Conservation (phyloP, 768 basidiomycete genomes). For the Mrakia blollopis region DNA sequence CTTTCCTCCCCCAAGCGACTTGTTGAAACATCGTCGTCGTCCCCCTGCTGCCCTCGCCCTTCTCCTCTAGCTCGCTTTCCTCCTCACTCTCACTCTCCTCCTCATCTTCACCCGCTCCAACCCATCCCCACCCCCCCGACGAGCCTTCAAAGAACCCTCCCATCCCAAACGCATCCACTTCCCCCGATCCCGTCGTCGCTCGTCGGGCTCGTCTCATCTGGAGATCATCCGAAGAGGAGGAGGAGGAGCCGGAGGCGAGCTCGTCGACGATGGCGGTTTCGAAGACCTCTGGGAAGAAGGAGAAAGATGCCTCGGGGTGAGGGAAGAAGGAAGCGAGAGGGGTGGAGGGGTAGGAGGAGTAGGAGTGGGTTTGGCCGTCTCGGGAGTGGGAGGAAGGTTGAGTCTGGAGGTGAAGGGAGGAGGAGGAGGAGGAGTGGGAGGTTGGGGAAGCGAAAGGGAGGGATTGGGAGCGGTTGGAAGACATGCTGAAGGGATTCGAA, state of each 20-base stretch:
- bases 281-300: not conserved
- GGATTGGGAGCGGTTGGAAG: not conserved
- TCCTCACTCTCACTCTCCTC: not conserved
- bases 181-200: not conserved
- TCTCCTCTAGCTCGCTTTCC: not conserved
- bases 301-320: not conserved
- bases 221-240: not conserved
- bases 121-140: not conserved
- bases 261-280: not conserved
- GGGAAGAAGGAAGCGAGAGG: conserved; percentile 9
- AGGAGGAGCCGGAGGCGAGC: not conserved
- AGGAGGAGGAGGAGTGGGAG: not conserved
- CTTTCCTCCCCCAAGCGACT: not conserved
- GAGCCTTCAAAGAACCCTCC: not conserved
- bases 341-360: conserved; percentile 13
- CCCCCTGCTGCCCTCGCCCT: not conserved
- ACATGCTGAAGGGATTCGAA: no score
- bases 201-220: not conserved
- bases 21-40: not conserved
- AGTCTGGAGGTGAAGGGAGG: not conserved
- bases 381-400: no score
- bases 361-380: not conserved
- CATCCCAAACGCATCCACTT: not conserved
- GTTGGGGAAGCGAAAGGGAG: not conserved
- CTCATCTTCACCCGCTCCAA: not conserved